These are phyloP conservation scores for Taphrina flavorubra DNA, from an alignment of 1,139 yeast species.

Conservation along the genomic window DNA sequence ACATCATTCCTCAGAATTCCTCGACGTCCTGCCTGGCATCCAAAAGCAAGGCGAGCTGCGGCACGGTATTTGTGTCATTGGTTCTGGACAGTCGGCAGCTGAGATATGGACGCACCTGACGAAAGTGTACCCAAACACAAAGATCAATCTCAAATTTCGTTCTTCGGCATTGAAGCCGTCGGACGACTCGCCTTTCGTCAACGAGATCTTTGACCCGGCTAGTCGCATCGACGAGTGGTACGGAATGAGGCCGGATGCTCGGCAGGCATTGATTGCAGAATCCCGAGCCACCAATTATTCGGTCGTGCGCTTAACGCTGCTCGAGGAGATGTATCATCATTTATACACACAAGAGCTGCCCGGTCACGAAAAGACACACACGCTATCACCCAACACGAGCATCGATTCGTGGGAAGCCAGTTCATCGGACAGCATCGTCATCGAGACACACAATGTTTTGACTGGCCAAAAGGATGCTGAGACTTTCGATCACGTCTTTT, in stretches of 20 bases:
- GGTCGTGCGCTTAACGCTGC: slow-evolving; percentile 47
- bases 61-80: slow-evolving; percentile 46
- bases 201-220: slow-evolving; percentile 48
- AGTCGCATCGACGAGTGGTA: slow-evolving; percentile 45
- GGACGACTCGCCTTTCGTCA: slow-evolving; percentile 49
- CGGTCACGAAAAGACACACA: slow-evolving; percentile 23
- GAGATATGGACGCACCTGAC: slow-evolving; percentile 46
- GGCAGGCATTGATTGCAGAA: slow-evolving; percentile 42
- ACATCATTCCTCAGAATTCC: slow-evolving; percentile 42
- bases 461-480: slow-evolving; percentile 2
- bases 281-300: slow-evolving; percentile 47
- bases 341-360: slow-evolving; percentile 46
- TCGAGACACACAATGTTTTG: slow-evolving; percentile 11
- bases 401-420: slow-evolving; percentile 13
- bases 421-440: slow-evolving; percentile 16
- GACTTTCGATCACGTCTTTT: slow-evolving; percentile 45
- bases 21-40: slow-evolving; percentile 29
- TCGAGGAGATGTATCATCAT: slow-evolving; percentile 46
- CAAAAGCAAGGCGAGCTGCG: not conserved
- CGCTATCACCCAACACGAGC: slow-evolving; percentile 23
- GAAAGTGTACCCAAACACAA: slow-evolving; percentile 38
- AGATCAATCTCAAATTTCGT: slow-evolving; percentile 46
- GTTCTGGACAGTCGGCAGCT: slow-evolving; percentile 49
- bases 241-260: slow-evolving; percentile 34
- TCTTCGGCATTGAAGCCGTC: slow-evolving; percentile 47